Conservation (phyloP, 495 filamentous ascomycete genomes). For the Penicillium desertorum region DNA sequence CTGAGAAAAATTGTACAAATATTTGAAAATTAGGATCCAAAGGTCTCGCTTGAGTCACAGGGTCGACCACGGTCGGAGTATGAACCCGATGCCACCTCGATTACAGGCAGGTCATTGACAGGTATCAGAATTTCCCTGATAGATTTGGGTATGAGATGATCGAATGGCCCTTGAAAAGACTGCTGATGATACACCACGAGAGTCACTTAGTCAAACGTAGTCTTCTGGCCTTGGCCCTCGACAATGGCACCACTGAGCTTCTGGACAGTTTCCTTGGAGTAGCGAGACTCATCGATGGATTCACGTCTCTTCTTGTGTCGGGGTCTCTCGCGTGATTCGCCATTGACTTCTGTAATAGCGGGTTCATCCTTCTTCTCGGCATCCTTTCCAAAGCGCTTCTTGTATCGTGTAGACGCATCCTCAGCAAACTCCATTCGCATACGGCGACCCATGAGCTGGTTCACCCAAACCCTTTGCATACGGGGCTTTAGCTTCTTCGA, state of each 20-base stretch:
- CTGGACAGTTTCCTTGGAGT: conserved; percentile 46
- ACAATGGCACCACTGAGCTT: conserved; percentile 75
- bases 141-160: background rate
- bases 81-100: background rate
- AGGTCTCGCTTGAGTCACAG: background rate
- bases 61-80: background rate
- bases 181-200: conserved; percentile 1
- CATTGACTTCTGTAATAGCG: conserved; percentile 26
- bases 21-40: background rate
- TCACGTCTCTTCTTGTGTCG: conserved; percentile 29
- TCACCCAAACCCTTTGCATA: conserved; percentile 76
- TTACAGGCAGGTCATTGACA: conserved; percentile 5
- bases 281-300: conserved; percentile 39
- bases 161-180: background rate
- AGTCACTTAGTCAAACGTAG: conserved; percentile 64
- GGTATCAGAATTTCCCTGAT: conserved; percentile 1
- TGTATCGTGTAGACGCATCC: conserved; percentile 80
- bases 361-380: conserved; percentile 37
- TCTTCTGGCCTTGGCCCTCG: conserved; percentile 78
- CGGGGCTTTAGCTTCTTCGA: conserved; percentile 54
- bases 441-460: conserved; percentile 70
- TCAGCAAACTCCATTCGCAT: conserved; percentile 92
- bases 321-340: conserved; percentile 27
- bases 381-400: conserved; percentile 87
- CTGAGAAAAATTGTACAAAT: background rate